Conservation (phyloP, 352 stramenopile genomes). For the Pythium phragmiticola region DNA sequence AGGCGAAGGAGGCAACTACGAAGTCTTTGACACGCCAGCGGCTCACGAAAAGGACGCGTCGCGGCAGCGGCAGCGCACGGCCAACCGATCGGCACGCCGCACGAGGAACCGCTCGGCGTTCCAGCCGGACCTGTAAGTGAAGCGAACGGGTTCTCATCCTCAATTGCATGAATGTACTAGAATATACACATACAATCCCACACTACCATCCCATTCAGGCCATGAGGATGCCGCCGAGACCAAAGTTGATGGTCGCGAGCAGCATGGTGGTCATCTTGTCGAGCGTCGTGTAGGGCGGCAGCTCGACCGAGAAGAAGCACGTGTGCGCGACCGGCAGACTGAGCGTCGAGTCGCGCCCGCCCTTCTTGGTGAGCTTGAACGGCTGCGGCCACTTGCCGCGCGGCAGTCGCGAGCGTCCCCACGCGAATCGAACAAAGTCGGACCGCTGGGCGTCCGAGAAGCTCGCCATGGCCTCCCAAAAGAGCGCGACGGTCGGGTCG, state of each 20-base stretch:
- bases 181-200: neutral
- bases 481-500: constrained; percentile 81
- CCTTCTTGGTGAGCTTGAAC: constrained; percentile 92
- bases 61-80: constrained; percentile 20
- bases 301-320: constrained; percentile 95
- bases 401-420: constrained; percentile 91
- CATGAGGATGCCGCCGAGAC: constrained; percentile 89
- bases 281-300: constrained; percentile 91
- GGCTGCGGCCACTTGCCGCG: constrained; percentile 85
- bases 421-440: constrained; percentile 93
- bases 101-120: constrained; percentile 26
- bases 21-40: constrained; percentile 78
- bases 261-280: constrained; percentile 91
- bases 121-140: constrained; percentile 17
- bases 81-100: constrained; percentile 24
- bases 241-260: constrained; percentile 94
- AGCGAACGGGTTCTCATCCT: neutral
- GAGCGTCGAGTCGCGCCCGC: constrained; percentile 71
- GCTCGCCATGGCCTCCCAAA: constrained; percentile 87
- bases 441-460: constrained; percentile 89
- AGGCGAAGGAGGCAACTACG: constrained; percentile 55
- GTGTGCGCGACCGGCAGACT: constrained; percentile 93
- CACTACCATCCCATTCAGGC: constrained; percentile 32
- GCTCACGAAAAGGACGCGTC: constrained; percentile 20
- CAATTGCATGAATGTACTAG: neutral